A percentile compares a stretch with the other conserved stretches of the same genome.
Evolutionary conservation across 139 green algal species (phyloP).

Genomic region (Coelastrella sp.): DNA sequence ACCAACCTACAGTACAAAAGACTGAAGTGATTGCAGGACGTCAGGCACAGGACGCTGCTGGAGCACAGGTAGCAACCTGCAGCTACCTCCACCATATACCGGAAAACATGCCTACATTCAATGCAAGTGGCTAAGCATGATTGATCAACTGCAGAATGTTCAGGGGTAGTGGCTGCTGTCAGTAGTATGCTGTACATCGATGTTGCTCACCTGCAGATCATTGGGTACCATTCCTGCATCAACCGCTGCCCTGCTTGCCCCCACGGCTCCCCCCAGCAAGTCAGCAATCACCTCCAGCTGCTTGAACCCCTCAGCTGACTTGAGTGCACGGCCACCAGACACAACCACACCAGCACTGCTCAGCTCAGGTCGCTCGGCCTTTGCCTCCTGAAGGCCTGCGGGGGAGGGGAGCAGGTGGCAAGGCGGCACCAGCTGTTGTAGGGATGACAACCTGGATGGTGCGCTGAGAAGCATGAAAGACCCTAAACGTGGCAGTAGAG

Average conservation of each 20-base stretch:
- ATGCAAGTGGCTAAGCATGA: too few relatives aligned
- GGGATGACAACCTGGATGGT: not conserved
- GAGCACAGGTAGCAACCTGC: not conserved
- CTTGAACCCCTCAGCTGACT: constrained; percentile 86
- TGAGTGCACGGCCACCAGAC: constrained; percentile 87
- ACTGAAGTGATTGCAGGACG: not conserved
- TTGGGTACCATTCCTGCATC: constrained; percentile 92
- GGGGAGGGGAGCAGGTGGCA: not conserved
- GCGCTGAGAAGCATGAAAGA: not conserved
- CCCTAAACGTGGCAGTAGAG: not conserved
- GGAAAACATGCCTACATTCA: too few relatives aligned
- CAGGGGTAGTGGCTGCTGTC: too few relatives aligned
- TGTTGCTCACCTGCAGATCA: constrained; percentile 80
- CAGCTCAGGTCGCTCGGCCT: constrained; percentile 82
- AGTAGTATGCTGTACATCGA: too few relatives aligned
- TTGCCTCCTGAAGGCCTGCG: constrained; percentile 59
- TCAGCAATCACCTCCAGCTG: constrained; percentile 89
- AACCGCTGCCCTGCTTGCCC: constrained; percentile 90
- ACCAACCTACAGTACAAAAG: constrained; percentile 79
- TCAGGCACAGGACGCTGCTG: too few relatives aligned
- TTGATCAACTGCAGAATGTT: not conserved
- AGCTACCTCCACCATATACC: not conserved
- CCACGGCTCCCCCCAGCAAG: constrained; percentile 86
- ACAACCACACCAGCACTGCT: constrained; percentile 73
- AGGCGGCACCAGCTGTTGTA: not conserved